These are phyloP conservation scores for Aspergillus fischeri DNA, from an alignment of 2,329 filamentous ascomycete genomes.

Conservation along the genomic window DNA sequence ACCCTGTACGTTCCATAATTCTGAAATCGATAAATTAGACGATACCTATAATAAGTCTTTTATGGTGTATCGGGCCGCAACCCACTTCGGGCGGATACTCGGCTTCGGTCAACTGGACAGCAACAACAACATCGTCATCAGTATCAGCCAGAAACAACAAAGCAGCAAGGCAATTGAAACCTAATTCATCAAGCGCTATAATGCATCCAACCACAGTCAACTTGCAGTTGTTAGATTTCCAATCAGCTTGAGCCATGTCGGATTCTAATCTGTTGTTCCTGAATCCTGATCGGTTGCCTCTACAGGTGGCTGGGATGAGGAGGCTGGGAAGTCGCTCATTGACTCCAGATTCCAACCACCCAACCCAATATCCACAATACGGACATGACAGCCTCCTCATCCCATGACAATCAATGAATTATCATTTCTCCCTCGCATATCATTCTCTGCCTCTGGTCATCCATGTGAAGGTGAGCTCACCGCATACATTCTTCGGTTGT, in stretches of 20 bases:
- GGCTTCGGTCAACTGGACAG: neutral
- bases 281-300: slow-evolving; percentile 1
- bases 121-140: neutral
- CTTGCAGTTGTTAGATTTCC: neutral
- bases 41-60: neutral
- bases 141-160: neutral
- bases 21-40: neutral
- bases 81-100: neutral
- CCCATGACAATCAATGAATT: neutral
- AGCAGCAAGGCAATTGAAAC: neutral
- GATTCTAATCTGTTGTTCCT: slow-evolving; percentile 2
- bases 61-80: neutral
- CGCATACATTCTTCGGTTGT: slow-evolving; percentile 17
- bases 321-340: slow-evolving; percentile 11
- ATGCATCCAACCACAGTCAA: neutral
- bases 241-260: slow-evolving; percentile 12
- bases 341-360: slow-evolving; percentile 9
- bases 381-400: neutral
- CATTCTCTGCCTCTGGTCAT: slow-evolving; percentile 1
- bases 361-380: slow-evolving; percentile 10
- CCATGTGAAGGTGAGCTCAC: slow-evolving; percentile 14
- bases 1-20: neutral
- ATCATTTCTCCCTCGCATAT: slow-evolving; percentile 4
- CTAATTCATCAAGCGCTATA: neutral
- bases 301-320: slow-evolving; percentile 16